Evolutionary conservation across 495 filamentous ascomycete species (phyloP).

Genomic region (Alectoria sarmentosa): DNA sequence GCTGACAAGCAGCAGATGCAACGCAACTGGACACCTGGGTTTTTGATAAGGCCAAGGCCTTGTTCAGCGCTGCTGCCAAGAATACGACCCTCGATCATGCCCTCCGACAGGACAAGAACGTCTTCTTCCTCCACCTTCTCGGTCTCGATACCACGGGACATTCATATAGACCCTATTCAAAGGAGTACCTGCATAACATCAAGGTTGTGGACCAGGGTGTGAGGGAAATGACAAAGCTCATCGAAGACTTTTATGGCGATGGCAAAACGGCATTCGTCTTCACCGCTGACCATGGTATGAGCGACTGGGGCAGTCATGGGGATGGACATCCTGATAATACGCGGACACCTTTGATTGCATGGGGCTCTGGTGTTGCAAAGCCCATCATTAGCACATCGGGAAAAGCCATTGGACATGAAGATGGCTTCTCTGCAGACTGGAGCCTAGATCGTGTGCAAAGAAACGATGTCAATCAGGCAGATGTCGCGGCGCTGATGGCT

Average conservation of each 20-base stretch:
- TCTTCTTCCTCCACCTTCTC: slow-evolving; percentile 97
- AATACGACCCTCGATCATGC: slow-evolving; percentile 70
- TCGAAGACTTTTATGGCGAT: slow-evolving; percentile 89
- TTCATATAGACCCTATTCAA: slow-evolving; percentile 80
- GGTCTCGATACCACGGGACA: slow-evolving; percentile 94
- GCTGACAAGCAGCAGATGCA: slow-evolving; percentile 47
- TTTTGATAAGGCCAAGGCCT: slow-evolving; percentile 81
- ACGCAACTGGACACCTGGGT: slow-evolving; percentile 86
- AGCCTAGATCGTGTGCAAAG: slow-evolving; percentile 68
- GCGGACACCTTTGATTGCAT: slow-evolving; percentile 83
- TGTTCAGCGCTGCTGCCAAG: slow-evolving; percentile 71
- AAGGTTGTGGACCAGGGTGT: slow-evolving; percentile 89
- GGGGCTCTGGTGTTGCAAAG: slow-evolving; percentile 86
- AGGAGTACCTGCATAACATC: slow-evolving; percentile 92
- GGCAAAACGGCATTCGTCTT: slow-evolving; percentile 92
- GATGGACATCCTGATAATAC: slow-evolving; percentile 98
- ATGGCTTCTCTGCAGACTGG: slow-evolving; percentile 92
- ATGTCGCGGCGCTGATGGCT: slow-evolving; percentile 94
- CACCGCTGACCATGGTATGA: slow-evolving; percentile 98
- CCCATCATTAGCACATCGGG: slow-evolving; percentile 51
- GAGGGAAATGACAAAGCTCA: slow-evolving; percentile 67
- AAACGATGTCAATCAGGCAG: slow-evolving; percentile 90
- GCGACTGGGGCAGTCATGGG: slow-evolving; percentile 95
- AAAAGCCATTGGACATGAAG: slow-evolving; percentile 70
- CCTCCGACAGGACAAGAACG: slow-evolving; percentile 74